phyloP scores from a whole-genome alignment of 352 stramenopile genomes.

The Globisporangium spinosum region DNA sequence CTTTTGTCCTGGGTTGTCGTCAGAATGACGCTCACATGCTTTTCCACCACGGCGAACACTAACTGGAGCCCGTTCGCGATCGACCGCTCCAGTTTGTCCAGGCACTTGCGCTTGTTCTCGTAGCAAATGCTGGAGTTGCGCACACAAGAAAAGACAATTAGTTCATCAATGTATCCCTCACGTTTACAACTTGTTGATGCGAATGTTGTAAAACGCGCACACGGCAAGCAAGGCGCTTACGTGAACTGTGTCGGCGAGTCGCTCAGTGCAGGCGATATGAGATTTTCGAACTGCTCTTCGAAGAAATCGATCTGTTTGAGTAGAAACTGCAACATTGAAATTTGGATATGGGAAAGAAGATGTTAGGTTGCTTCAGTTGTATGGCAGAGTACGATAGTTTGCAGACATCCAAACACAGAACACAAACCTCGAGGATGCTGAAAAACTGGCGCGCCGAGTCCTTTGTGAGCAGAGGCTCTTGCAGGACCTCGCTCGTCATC shows the following conservation, averaged over 20 bases:
- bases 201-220: neutral
- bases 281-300: slow-evolving; percentile 53
- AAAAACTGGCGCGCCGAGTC: slow-evolving; percentile 70
- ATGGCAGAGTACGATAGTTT: neutral
- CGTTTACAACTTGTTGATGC: neutral
- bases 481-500: slow-evolving; percentile 58
- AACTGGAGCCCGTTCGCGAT: slow-evolving; percentile 49
- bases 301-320: slow-evolving; percentile 59
- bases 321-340: slow-evolving; percentile 32
- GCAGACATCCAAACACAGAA: no score
- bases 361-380: neutral
- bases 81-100: slow-evolving; percentile 56
- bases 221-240: slow-evolving; percentile 23
- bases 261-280: slow-evolving; percentile 33
- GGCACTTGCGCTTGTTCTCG: slow-evolving; percentile 65
- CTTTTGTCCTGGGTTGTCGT: slow-evolving; percentile 57
- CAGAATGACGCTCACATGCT: slow-evolving; percentile 46
- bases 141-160: neutral
- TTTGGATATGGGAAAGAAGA: neutral
- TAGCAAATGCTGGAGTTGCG: slow-evolving; percentile 56
- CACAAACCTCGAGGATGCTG: slow-evolving; percentile 47
- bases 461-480: slow-evolving; percentile 54
- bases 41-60: slow-evolving; percentile 63
- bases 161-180: neutral
- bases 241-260: slow-evolving; percentile 72